Percentiles rank a stretch among this genome's conserved stretches.
phyloP scores from a whole-genome alignment of 2,329 filamentous ascomycete genomes.

The Fusarium fujikuroi region DNA sequence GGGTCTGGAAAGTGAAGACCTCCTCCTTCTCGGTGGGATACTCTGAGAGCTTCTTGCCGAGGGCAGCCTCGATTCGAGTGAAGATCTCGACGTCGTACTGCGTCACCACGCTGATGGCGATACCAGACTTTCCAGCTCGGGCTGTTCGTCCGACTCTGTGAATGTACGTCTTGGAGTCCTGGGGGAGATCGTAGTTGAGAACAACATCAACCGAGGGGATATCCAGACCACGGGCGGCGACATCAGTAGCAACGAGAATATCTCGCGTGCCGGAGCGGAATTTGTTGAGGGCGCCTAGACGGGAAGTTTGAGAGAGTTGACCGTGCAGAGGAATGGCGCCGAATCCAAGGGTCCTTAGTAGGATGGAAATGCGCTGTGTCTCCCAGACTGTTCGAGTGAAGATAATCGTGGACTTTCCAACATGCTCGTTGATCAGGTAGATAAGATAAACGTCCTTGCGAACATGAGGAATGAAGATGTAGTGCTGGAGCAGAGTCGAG shows the following conservation, averaged over 20 bases:
- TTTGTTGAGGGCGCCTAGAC: constrained; percentile 88
- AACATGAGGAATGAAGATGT: constrained; percentile 85
- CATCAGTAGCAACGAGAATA: constrained; percentile 91
- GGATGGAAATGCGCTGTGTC: constrained; percentile 83
- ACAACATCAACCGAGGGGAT: constrained; percentile 92
- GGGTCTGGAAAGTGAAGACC: constrained; percentile 81
- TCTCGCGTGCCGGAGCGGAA: constrained; percentile 84
- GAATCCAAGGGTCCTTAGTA: constrained; percentile 87
- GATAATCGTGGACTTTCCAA: constrained; percentile 87
- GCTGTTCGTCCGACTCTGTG: constrained; percentile 91
- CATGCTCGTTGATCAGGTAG: constrained; percentile 85
- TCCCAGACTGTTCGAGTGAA: constrained; percentile 95
- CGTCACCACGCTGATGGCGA: constrained; percentile 83
- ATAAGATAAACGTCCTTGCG: constrained; percentile 93
- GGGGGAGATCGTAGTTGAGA: constrained; percentile 85
- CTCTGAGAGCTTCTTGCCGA: constrained; percentile 80
- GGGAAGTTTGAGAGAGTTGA: constrained; percentile 86
- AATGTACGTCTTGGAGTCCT: constrained; percentile 89
- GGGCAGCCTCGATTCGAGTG: constrained; percentile 81
- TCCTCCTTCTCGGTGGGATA: constrained; percentile 81
- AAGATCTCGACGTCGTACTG: constrained; percentile 89
- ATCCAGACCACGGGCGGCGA: constrained; percentile 92
- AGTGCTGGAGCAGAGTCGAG: constrained; percentile 85
- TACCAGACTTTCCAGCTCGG: constrained; percentile 84
- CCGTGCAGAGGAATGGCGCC: constrained; percentile 93